These are phyloP conservation scores for Leccinum truebloodii DNA, from an alignment of 768 basidiomycete genomes.

Conservation along the genomic window DNA sequence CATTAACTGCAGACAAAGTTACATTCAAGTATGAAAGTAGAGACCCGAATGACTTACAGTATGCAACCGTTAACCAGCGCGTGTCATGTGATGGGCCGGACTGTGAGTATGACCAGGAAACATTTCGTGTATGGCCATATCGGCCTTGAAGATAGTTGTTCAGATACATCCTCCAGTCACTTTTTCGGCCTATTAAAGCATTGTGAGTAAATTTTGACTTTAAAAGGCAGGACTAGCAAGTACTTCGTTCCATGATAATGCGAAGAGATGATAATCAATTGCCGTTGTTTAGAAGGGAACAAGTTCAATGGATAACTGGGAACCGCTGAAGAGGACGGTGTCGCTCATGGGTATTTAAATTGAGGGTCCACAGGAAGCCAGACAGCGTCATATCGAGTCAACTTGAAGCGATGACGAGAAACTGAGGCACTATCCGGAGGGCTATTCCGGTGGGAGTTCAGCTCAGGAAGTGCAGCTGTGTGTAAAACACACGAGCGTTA, in stretches of 20 bases:
- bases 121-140: slow-evolving; percentile 30
- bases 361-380: slow-evolving; percentile 25
- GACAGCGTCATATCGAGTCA: slow-evolving; percentile 27
- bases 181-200: slow-evolving; percentile 16
- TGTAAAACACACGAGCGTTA: slow-evolving; percentile 6
- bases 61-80: slow-evolving; percentile 27
- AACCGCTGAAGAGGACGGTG: slow-evolving; percentile 6
- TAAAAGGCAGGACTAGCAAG: background rate
- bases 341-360: slow-evolving; percentile 24
- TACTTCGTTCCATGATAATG: slow-evolving; percentile 20
- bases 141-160: slow-evolving; percentile 35
- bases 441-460: slow-evolving; percentile 9
- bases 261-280: background rate
- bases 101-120: slow-evolving; percentile 25
- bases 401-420: slow-evolving; percentile 18
- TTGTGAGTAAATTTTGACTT: slow-evolving; percentile 5
- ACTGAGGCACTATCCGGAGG: slow-evolving; percentile 4
- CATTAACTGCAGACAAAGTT: slow-evolving; percentile 22
- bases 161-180: slow-evolving; percentile 31
- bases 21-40: background rate
- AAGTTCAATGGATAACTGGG: slow-evolving; percentile 7
- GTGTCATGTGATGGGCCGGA: slow-evolving; percentile 27
- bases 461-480: slow-evolving; percentile 23
- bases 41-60: slow-evolving; percentile 19
- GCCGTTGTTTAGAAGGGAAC: slow-evolving; percentile 5